phyloP scores from a whole-genome alignment of 441 rosid genomes.

The Pelargonium australe region DNA sequence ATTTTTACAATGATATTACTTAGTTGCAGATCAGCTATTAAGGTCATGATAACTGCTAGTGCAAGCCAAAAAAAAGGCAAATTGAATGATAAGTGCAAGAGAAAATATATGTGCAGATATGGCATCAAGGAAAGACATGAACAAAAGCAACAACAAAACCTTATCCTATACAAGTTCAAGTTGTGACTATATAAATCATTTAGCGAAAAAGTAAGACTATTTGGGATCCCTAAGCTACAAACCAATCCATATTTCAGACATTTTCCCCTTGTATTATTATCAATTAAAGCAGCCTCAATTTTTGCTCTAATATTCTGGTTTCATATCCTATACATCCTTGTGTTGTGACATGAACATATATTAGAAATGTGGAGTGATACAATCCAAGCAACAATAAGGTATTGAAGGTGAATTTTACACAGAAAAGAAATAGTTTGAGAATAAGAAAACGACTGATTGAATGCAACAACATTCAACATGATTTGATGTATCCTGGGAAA shows the following conservation, averaged over 20 bases:
- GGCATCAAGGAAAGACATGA: background rate
- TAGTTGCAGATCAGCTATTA: background rate
- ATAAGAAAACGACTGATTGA: background rate
- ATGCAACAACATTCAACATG: background rate
- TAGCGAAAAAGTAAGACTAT: too few species aligned
- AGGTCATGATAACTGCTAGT: background rate
- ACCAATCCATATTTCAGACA: background rate
- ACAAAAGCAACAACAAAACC: background rate
- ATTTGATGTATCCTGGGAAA: background rate
- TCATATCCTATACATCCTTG: background rate
- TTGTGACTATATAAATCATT: too few species aligned
- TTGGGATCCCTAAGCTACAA: too few species aligned
- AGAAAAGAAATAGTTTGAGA: background rate
- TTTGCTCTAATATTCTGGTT: background rate
- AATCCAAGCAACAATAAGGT: background rate
- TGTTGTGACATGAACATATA: too few species aligned
- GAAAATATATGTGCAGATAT: background rate
- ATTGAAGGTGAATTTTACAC: background rate
- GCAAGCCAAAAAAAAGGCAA: background rate
- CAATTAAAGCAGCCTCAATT: too few species aligned
- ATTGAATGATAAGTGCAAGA: background rate
- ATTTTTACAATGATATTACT: background rate
- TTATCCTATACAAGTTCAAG: too few species aligned
- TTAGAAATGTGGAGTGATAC: background rate
- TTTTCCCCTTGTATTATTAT: background rate